Evolutionary conservation across 1,139 yeast genomes (phyloP).

Genomic region (Pichia sp.): DNA sequence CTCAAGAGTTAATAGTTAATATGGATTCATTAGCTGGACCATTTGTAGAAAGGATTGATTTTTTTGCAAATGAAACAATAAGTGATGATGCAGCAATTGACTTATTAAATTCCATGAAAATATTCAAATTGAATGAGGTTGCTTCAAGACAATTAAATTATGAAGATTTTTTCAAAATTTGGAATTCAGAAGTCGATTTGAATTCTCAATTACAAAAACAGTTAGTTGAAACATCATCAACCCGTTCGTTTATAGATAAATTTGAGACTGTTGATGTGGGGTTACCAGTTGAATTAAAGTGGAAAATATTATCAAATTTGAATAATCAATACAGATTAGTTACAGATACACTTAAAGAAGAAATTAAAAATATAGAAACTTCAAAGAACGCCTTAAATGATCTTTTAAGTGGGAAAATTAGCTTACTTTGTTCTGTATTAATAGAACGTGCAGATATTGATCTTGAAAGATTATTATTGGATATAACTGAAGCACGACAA

Average conservation of each 20-base stretch:
- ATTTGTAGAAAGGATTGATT: constrained; percentile 17
- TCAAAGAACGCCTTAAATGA: constrained; percentile 30
- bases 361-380: constrained; percentile 23
- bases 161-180: constrained; percentile 25
- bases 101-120: constrained; percentile 27
- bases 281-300: constrained; percentile 26
- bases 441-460: constrained; percentile 51
- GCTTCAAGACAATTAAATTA: constrained; percentile 29
- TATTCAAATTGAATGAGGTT: constrained; percentile 29
- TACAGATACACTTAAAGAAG: constrained; percentile 31
- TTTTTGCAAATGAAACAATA: constrained; percentile 9
- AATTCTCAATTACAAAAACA: constrained; percentile 26
- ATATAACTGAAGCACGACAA: constrained; percentile 27
- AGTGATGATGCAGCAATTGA: constrained; percentile 20
- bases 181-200: constrained; percentile 15
- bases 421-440: constrained; percentile 38
- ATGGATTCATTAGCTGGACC: constrained; percentile 7
- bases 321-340: constrained; percentile 36
- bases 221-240: constrained; percentile 39
- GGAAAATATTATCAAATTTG: constrained; percentile 40
- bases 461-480: constrained; percentile 41
- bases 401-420: constrained; percentile 28
- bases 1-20: constrained; percentile 5
- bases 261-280: constrained; percentile 25
- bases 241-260: constrained; percentile 40